A percentile compares a stretch with the other conserved stretches of the same genome.
Conservation (phyloP, 768 basidiomycete species). For the Megacollybia marginata region DNA sequence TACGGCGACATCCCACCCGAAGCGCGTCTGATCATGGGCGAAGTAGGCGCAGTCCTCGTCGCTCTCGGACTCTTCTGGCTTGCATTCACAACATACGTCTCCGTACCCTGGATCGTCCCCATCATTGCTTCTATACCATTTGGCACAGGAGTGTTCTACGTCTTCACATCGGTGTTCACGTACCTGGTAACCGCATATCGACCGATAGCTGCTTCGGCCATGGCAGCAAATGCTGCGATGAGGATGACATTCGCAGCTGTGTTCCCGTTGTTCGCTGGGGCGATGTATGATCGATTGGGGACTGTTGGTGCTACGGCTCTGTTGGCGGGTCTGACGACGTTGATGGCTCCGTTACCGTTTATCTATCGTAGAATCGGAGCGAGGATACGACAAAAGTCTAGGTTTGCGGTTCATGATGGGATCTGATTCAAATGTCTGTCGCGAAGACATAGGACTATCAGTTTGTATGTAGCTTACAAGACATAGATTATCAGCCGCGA, state of each 20-base stretch:
- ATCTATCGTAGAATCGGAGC: no score
- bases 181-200: conserved; percentile 66
- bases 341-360: background rate
- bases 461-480: no score
- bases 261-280: conserved; percentile 49
- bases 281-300: conserved; percentile 48
- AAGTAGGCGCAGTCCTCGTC: conserved; percentile 59
- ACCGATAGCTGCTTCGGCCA: no score
- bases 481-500: no score
- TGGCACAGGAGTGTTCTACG: conserved; percentile 56
- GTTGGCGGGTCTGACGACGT: background rate
- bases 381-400: no score
- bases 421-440: no score
- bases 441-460: no score
- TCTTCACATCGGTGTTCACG: conserved; percentile 65
- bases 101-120: conserved; percentile 58
- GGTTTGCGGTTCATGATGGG: no score
- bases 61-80: conserved; percentile 52
- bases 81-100: conserved; percentile 43
- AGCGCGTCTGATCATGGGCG: conserved; percentile 55
- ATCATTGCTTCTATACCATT: conserved; percentile 62
- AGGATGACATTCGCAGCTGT: conserved; percentile 54
- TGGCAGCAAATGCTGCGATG: conserved; percentile 59
- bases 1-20: conserved; percentile 58
- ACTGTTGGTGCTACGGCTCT: conserved; percentile 62